phyloP scores from a whole-genome alignment of 73 alveolate species.

The Tetrahymena borealis region DNA sequence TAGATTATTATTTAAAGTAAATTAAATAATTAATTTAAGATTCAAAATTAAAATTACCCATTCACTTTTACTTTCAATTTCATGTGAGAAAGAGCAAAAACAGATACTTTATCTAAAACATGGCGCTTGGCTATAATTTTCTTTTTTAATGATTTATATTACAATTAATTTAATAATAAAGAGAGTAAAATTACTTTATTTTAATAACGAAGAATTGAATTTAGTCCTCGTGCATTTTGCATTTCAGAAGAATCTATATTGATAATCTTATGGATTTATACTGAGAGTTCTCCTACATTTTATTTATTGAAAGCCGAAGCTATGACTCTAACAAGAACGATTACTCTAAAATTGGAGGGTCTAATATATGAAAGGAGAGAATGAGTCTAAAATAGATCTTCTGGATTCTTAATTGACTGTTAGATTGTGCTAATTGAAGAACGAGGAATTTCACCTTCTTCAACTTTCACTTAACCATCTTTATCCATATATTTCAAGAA shows the following conservation, averaged over 20 bases:
- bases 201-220: not conserved
- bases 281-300: not conserved
- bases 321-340: not conserved
- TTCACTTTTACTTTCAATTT: not conserved
- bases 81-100: not conserved
- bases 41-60: no score
- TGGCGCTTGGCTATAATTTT: not conserved
- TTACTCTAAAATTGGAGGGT: not conserved
- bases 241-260: not conserved
- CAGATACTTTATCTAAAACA: not conserved
- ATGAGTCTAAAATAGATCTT: not conserved
- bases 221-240: not conserved
- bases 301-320: not conserved
- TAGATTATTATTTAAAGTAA: no score
- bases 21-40: no score
- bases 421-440: not conserved
- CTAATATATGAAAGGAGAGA: not conserved
- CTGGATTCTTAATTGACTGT: not conserved
- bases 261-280: not conserved
- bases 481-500: not conserved
- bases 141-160: not conserved
- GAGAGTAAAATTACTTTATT: not conserved
- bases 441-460: not conserved
- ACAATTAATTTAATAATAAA: not conserved
- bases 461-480: not conserved